phyloP scores from a whole-genome alignment of 2,329 filamentous ascomycete genomes.

The Fusarium armeniacum region DNA sequence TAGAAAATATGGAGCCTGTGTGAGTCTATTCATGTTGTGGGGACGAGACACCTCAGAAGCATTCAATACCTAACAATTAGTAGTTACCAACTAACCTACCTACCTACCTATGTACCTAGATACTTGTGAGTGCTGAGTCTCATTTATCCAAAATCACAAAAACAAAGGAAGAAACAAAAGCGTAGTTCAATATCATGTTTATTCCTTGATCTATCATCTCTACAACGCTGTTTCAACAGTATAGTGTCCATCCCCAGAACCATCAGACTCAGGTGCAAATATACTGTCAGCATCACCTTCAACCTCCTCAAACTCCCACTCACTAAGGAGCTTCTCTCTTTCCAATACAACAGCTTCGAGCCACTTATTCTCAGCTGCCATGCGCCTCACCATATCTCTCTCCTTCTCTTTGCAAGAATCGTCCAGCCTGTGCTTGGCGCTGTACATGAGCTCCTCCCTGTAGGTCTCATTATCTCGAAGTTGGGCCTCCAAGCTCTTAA shows the following conservation, averaged over 20 bases:
- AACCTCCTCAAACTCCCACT: slow-evolving; percentile 60
- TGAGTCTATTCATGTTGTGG: slow-evolving; percentile 25
- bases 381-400: slow-evolving; percentile 53
- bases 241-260: slow-evolving; percentile 22
- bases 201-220: background rate
- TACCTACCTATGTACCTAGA: no score
- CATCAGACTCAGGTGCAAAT: slow-evolving; percentile 45
- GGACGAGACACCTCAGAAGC: slow-evolving; percentile 5
- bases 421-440: slow-evolving; percentile 52
- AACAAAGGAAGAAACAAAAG: no score
- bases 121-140: background rate
- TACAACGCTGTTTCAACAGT: slow-evolving; percentile 5
- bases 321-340: slow-evolving; percentile 59
- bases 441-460: slow-evolving; percentile 60
- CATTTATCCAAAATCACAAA: background rate
- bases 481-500: slow-evolving; percentile 54
- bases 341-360: slow-evolving; percentile 61
- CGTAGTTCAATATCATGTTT: background rate
- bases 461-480: slow-evolving; percentile 59
- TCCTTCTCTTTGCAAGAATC: slow-evolving; percentile 51
- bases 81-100: no score
- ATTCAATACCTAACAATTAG: background rate
- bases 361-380: slow-evolving; percentile 64
- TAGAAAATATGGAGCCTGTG: slow-evolving; percentile 11
- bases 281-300: slow-evolving; percentile 57